Base-by-base conservation (phyloP, 2,329 filamentous ascomycete genomes). In the Trichophyton benhamiae region DNA sequence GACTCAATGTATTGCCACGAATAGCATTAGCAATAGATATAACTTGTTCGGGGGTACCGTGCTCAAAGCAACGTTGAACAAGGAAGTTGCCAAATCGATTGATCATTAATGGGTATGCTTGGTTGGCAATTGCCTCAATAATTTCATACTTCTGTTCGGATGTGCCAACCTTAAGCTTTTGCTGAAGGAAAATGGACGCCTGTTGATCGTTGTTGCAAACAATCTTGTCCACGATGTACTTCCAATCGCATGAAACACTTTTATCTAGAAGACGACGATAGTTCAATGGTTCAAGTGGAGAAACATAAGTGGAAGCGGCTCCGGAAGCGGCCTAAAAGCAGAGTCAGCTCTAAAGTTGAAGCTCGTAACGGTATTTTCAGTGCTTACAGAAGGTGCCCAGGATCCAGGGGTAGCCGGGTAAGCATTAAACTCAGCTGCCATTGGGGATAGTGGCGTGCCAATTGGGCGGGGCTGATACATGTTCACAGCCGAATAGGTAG, bases 181-280 rank as follows among this genome's bases (percentile, higher is more conserved):
- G 94, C 74, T 99, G 94, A 52, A 99, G 80, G 76, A 99, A 99
- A 69, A 99, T 97, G 1, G 94, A 99, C 8, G 95, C 94, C 75
- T 99, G 94, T 75, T 99, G 94, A 71, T 99, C 94, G 74, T 99
- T 97, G 78, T 91, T 96, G 83, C 90, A 95, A 67, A 99, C 91
- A 72, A 99, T 99, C 80, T 97, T 97, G 78, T 99, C 92, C 61
- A 99, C 94, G 68, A 99, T 96, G 73, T 96, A 96, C 77, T 94
- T 95, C 94, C 92, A 99, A 78, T 99, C 95, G 77, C 92, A 97
- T 70, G 89, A 95, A 75, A 95, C 90, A 72, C 92, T 96, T 70
- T 91, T 91, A 71, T 99, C 94, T 55, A 97, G 84, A 44, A 99
- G 82, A 61, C 91, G 91, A 63, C 94, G 91, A 71, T 97, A 99